A percentile compares a stretch with the other conserved stretches of the same genome.
Evolutionary conservation across 805 yeast species (phyloP).

Genomic region (Lipomyces lipofer): DNA sequence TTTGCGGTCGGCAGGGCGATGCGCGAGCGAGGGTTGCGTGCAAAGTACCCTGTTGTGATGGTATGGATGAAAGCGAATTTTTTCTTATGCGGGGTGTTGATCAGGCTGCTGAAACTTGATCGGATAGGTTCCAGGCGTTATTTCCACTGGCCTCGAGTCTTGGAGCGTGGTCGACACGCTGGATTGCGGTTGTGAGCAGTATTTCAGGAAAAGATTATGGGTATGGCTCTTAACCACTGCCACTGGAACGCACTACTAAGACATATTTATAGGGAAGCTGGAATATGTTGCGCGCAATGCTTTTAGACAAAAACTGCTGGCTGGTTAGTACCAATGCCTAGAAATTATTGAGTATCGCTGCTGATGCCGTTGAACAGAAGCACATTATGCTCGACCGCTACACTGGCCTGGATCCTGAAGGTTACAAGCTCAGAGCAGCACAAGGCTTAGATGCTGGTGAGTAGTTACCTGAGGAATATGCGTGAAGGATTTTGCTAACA

Average conservation of each 20-base stretch:
- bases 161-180: conserved; percentile 80
- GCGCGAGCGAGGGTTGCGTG: conserved; percentile 50
- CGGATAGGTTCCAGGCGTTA: conserved; percentile 79
- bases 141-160: conserved; percentile 89
- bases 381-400: conserved; percentile 85
- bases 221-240: conserved; percentile 4
- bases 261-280: conserved; percentile 62
- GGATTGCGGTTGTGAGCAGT: conserved; percentile 79
- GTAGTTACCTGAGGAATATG: not conserved
- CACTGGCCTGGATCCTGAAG: conserved; percentile 91
- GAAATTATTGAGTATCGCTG: not conserved
- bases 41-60: conserved; percentile 79
- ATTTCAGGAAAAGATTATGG: conserved; percentile 92
- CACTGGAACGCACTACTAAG: not conserved
- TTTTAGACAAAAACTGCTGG: conserved; percentile 92
- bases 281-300: conserved; percentile 90
- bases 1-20: conserved; percentile 83
- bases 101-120: not conserved
- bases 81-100: not conserved
- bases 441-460: conserved; percentile 83
- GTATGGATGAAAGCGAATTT: not conserved
- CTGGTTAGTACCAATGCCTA: conserved; percentile 39
- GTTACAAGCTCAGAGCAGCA: conserved; percentile 79
- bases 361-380: conserved; percentile 40
- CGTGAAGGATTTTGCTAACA: not conserved